These are phyloP conservation scores for Phialophora tarda DNA, from an alignment of 2,329 filamentous ascomycete species.

Conservation along the genomic window DNA sequence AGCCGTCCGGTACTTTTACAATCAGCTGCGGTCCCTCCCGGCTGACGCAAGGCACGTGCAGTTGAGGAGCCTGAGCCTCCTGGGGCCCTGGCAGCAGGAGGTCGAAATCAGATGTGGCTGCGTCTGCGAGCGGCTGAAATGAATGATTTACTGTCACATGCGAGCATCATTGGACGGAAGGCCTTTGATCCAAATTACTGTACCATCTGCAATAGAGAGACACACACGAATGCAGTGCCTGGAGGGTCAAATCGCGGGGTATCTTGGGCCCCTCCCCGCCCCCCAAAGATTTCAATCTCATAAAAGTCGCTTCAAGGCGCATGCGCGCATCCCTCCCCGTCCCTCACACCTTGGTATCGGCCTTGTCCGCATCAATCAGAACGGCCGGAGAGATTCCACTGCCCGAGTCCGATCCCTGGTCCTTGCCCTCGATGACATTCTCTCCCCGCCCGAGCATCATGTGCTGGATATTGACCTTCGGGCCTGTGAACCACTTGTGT, in stretches of 20 bases:
- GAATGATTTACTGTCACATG: neutral
- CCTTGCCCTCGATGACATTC: conserved; percentile 47
- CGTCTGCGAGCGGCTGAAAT: neutral
- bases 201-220: neutral
- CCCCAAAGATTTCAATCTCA: conserved; percentile 5
- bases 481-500: conserved; percentile 46
- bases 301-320: neutral
- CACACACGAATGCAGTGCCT: neutral
- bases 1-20: neutral
- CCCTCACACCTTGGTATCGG: conserved; percentile 19
- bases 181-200: neutral
- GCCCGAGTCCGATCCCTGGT: conserved; percentile 30
- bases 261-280: neutral
- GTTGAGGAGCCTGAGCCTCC: neutral
- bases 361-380: conserved; percentile 21
- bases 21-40: neutral
- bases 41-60: neutral
- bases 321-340: neutral
- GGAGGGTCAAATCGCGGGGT: neutral
- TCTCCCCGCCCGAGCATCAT: conserved; percentile 52
- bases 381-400: conserved; percentile 16
- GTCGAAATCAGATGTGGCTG: conserved; percentile 6
- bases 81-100: neutral
- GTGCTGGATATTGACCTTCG: conserved; percentile 43
- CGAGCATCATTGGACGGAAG: neutral